A percentile compares a stretch with the other conserved stretches of the same genome.
Conservation (phyloP, 2,329 filamentous ascomycete species). For the Aureobasidium mangrovei region DNA sequence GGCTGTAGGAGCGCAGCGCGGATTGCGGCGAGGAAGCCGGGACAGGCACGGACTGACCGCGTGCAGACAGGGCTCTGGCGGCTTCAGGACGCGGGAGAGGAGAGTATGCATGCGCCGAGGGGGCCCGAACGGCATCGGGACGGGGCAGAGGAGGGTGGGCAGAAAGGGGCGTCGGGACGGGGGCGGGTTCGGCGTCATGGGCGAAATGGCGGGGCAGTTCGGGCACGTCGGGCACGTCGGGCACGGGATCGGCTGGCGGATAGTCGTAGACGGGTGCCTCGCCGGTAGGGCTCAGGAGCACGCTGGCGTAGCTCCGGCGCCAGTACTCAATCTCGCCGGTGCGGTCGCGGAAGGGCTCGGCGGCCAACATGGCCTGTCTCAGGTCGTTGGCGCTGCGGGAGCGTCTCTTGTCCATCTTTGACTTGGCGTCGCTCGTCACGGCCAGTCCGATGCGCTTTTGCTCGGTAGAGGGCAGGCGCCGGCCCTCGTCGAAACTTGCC, state of each 20-base stretch:
- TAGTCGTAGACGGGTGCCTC: background rate
- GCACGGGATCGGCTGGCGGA: background rate
- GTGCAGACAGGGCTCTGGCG: background rate
- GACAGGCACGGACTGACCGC: background rate
- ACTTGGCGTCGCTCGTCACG: constrained; percentile 15
- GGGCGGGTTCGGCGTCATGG: background rate
- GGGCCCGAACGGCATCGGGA: background rate
- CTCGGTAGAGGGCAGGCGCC: constrained; percentile 11
- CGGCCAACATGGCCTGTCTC: constrained; percentile 16
- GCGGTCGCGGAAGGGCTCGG: constrained; percentile 23
- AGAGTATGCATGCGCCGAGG: background rate
- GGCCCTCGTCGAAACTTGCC: background rate
- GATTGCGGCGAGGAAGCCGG: background rate
- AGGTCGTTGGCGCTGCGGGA: constrained; percentile 29
- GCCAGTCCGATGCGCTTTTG: constrained; percentile 14
- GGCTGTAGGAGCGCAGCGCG: background rate
- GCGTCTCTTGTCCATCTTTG: constrained; percentile 22
- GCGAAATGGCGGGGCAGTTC: background rate
- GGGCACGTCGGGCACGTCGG: background rate
- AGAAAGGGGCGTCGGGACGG: background rate
- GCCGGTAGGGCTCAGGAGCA: constrained; percentile 24
- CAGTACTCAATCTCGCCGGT: constrained; percentile 30
- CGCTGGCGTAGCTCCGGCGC: constrained; percentile 26
- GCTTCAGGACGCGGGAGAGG: background rate
- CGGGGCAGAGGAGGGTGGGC: constrained; percentile 1